Evolutionary conservation across 345 rosid species (phyloP).

Genomic region (Laguncularia racemosa): DNA sequence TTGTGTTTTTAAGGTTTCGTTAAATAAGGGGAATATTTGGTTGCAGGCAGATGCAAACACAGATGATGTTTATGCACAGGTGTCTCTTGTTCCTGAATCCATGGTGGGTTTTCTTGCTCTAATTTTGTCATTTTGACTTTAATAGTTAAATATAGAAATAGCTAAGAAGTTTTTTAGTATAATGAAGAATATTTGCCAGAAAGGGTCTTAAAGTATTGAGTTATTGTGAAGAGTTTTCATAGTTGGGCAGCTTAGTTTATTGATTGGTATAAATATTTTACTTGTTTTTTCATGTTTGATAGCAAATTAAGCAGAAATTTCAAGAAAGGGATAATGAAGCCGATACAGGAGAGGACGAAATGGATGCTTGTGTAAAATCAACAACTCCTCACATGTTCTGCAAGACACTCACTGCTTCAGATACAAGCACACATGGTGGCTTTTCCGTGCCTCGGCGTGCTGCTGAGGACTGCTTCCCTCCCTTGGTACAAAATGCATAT

Average conservation of each 20-base stretch:
- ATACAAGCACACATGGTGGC: constrained; percentile 99
- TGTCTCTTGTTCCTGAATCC: constrained; percentile 66
- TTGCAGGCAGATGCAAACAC: constrained; percentile 82
- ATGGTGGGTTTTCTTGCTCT: constrained; percentile 42
- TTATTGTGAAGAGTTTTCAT: too few species aligned
- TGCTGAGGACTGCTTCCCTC: constrained; percentile 99
- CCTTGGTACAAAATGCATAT: constrained; percentile 44
- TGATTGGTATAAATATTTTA: not conserved
- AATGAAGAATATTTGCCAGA: too few species aligned
- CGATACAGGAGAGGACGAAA: constrained; percentile 64
- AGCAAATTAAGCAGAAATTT: constrained; percentile 53
- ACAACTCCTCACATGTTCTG: constrained; percentile 95
- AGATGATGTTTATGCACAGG: constrained; percentile 94
- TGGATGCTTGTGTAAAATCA: constrained; percentile 49
- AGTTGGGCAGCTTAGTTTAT: not conserved
- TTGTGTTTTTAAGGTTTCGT: not conserved
- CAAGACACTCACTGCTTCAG: constrained; percentile 98
- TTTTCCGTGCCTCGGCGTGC: constrained; percentile 99
- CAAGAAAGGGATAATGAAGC: constrained; percentile 40
- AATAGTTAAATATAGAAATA: too few species aligned
- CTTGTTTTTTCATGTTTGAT: constrained; percentile 1
- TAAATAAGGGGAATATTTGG: constrained; percentile 4
- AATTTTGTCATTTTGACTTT: not conserved
- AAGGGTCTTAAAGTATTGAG: too few species aligned
- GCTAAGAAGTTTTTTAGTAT: too few species aligned